A percentile compares a stretch with the other conserved stretches of the same genome.
Evolutionary conservation across 345 rosid genomes (phyloP).

Genomic region (Jatropha curcas): DNA sequence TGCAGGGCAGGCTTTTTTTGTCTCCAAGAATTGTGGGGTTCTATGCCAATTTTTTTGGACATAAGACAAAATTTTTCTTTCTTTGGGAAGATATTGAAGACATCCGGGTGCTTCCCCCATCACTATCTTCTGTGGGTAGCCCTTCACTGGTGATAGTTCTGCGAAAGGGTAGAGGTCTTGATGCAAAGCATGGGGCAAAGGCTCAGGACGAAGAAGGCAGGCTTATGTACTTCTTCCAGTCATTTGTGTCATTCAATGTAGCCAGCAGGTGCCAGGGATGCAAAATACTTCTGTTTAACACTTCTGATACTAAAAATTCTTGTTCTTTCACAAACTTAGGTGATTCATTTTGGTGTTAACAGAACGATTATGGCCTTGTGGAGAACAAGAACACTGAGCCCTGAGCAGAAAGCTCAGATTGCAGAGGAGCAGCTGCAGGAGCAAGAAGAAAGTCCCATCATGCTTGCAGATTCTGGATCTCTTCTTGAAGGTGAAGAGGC

Average conservation of each 20-base stretch:
- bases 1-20: constrained; percentile 80
- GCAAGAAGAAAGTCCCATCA: constrained; percentile 37
- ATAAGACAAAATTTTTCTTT: constrained; percentile 77
- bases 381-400: constrained; percentile 60
- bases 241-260: constrained; percentile 69
- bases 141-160: constrained; percentile 64
- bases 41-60: constrained; percentile 79
- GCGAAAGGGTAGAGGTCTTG: constrained; percentile 63
- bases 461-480: constrained; percentile 37
- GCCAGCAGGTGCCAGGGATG: constrained; percentile 59
- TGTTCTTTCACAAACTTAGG: constrained; percentile 8
- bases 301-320: not conserved
- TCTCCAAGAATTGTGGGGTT: constrained; percentile 92
- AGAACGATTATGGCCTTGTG: constrained; percentile 88
- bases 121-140: constrained; percentile 71
- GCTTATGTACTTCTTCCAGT: constrained; percentile 68
- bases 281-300: not conserved
- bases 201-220: constrained; percentile 80
- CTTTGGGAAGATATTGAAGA: constrained; percentile 89
- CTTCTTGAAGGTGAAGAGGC: constrained; percentile 42
- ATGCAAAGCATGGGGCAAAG: constrained; percentile 80
- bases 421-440: constrained; percentile 58
- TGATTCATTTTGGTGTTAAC: constrained; percentile 21
- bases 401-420: constrained; percentile 57
- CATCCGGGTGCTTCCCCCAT: constrained; percentile 71